Evolutionary conservation across 2,329 filamentous ascomycete genomes (phyloP), one percentile per base, ranked within the genome.

Genomic region (Stagonosporopsis rhizophila): DNA sequence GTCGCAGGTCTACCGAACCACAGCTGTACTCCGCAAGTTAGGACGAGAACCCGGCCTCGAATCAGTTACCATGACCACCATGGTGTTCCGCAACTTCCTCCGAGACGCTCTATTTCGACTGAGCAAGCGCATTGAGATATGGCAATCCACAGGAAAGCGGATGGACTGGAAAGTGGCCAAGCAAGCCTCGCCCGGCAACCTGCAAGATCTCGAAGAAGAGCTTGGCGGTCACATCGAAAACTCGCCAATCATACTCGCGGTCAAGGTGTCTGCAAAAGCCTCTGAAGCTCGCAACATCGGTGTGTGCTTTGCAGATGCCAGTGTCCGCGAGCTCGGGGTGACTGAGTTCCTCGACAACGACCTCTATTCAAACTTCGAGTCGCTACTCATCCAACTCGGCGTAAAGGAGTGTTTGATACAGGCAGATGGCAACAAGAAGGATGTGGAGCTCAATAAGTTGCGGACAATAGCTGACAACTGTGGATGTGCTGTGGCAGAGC

Each of bases 331-430:
- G 79, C 84, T 99, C 2, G 95, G 95, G 8, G 92, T 99, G 50
- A 96, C 91, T 81, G 96, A 99, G 73, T 99, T 99, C 64, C 85
- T 96, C n/a, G 95, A 99, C 81, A 99, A 98, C 71, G 95, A 99
- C 73, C 83, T 97, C 9, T 99, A 96, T 79, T 98, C 94, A 48
- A 99, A 99, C 75, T 96, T 99, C 65, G 95, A 99, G 78, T 92
- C 93, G 3, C 83, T 99, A 17, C 85, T 99, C 48, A 99, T 99
- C 64, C 96, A 99, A 73, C 86, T 99, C 3, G 95, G 95, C 6
- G 92, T 97, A 19, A 95, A 92, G 72, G 95, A 99, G 75, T 97
- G 93, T 69, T 79, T 99, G 27, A 78, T 99, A n/a, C 89, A 92
- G 67, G 79, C 86, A 19, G 93, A 98, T 71, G 85, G 86, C 55